Conservation (phyloP, 345 rosid species). For the Salix suchowensis region DNA sequence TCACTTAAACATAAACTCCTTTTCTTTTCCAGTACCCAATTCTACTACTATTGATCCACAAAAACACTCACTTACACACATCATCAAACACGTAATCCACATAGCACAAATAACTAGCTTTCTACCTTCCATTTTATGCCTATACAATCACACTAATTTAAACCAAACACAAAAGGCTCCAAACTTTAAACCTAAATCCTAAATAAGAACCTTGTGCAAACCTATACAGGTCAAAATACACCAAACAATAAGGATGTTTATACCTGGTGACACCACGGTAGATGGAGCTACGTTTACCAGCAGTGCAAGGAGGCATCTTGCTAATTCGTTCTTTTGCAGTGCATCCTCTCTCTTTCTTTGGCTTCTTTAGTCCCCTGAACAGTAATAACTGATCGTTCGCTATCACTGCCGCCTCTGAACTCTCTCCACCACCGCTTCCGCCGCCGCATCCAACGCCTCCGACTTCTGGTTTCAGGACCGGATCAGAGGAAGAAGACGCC, state of each 20-base stretch:
- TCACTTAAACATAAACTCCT: not conserved
- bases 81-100: not conserved
- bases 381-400: constrained; percentile 77
- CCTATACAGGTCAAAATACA: not conserved
- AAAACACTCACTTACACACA: not conserved
- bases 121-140: not conserved
- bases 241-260: not conserved
- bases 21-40: not conserved
- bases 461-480: constrained; percentile 61
- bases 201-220: not conserved
- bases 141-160: not conserved
- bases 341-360: constrained; percentile 94
- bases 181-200: not conserved
- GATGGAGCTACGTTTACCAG: constrained; percentile 98
- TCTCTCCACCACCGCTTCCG: constrained; percentile 43
- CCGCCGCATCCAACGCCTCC: constrained; percentile 22
- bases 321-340: constrained; percentile 99
- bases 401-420: constrained; percentile 54
- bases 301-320: constrained; percentile 96
- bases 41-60: not conserved
- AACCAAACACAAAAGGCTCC: not conserved
- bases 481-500: constrained; percentile 91
- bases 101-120: not conserved
- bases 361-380: constrained; percentile 79
- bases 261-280: constrained; percentile 99